Evolutionary conservation across 2,329 filamentous ascomycete species (phyloP).

Genomic region (Leptographium radiaticola): DNA sequence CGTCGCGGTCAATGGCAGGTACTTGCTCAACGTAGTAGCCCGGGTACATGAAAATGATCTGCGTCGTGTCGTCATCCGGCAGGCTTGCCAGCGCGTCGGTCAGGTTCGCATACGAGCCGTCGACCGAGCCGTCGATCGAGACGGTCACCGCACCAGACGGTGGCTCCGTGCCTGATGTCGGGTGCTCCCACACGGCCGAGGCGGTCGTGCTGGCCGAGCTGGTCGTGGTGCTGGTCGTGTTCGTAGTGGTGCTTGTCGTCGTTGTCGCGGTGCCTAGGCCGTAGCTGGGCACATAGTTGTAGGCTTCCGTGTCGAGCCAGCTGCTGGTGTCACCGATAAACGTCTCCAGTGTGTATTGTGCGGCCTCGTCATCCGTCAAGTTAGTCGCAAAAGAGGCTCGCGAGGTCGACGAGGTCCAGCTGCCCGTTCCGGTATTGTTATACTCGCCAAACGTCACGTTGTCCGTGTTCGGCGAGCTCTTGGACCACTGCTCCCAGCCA

Average conservation of each 20-base stretch:
- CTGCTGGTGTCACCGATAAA: constrained; percentile 25
- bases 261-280: constrained; percentile 5
- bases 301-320: constrained; percentile 28
- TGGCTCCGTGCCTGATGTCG: constrained; percentile 26
- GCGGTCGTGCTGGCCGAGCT: constrained; percentile 10
- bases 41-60: constrained; percentile 43
- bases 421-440: constrained; percentile 19
- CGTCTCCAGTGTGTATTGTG: constrained; percentile 20
- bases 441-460: constrained; percentile 20
- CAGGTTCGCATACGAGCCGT: constrained; percentile 17
- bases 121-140: constrained; percentile 16
- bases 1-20: constrained; percentile 32
- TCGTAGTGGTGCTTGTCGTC: neutral
- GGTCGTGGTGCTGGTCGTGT: neutral
- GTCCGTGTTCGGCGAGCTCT: constrained; percentile 19
- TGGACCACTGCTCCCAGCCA: constrained; percentile 37
- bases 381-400: constrained; percentile 23
- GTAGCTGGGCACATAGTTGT: constrained; percentile 23
- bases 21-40: constrained; percentile 51
- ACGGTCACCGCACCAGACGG: constrained; percentile 28
- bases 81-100: constrained; percentile 17
- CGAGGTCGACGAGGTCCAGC: constrained; percentile 15
- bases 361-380: constrained; percentile 20
- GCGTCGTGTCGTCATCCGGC: constrained; percentile 10
- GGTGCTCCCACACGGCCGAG: constrained; percentile 20